Evolutionary conservation across 2,329 filamentous ascomycete genomes (phyloP).

Genomic region (Hypoxylon rubiginosum): DNA sequence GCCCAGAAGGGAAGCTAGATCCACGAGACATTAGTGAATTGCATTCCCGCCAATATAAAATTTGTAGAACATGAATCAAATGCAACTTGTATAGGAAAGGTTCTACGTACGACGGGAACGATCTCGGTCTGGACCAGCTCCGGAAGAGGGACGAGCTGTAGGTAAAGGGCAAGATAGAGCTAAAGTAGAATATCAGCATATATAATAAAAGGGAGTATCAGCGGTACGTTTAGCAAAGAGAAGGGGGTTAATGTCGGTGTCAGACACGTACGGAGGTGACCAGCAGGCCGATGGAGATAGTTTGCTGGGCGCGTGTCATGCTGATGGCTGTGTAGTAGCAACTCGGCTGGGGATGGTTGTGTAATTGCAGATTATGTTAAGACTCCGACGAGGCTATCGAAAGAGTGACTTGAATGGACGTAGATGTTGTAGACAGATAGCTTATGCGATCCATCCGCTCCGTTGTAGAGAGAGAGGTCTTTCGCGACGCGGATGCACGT

Average conservation of each 20-base stretch:
- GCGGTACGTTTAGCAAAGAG: background rate
- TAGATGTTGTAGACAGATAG: background rate
- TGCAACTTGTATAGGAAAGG: slow-evolving; percentile 1
- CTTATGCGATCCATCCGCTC: background rate
- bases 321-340: slow-evolving; percentile 53
- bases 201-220: slow-evolving; percentile 33
- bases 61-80: background rate
- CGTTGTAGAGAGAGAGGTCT: slow-evolving; percentile 2
- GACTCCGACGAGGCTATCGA: slow-evolving; percentile 12
- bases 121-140: slow-evolving; percentile 83
- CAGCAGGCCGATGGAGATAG: slow-evolving; percentile 87
- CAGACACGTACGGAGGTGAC: slow-evolving; percentile 83
- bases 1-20: slow-evolving; percentile 90
- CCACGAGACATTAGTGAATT: background rate
- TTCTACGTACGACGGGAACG: slow-evolving; percentile 82
- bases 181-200: slow-evolving; percentile 55
- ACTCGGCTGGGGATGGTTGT: background rate
- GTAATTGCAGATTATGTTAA: slow-evolving; percentile 1
- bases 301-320: slow-evolving; percentile 97
- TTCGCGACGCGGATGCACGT: slow-evolving; percentile 22
- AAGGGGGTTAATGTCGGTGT: slow-evolving; percentile 1
- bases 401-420: slow-evolving; percentile 35
- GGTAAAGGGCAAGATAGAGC: slow-evolving; percentile 90
- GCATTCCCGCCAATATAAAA: background rate
- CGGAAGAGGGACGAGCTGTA: slow-evolving; percentile 86